Conservation (phyloP, 306 rosid genomes). For the Cicer cuneatum region DNA sequence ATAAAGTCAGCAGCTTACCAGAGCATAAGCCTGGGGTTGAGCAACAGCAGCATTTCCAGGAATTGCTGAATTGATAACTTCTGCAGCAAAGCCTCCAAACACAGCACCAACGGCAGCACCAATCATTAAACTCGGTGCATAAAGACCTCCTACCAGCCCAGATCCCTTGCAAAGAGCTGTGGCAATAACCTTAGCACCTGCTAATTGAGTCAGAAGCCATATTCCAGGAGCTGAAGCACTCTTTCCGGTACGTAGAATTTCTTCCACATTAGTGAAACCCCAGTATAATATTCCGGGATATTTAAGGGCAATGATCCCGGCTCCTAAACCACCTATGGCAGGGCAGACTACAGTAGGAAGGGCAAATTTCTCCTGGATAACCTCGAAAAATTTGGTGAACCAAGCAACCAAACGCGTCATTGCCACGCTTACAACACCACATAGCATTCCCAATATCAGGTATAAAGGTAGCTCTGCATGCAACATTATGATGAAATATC, state of each 20-base stretch:
- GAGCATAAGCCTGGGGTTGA: slow-evolving; percentile 97
- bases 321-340: slow-evolving; percentile 96
- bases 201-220: slow-evolving; percentile 89
- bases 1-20: slow-evolving; percentile 58
- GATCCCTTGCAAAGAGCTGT: slow-evolving; percentile 99
- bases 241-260: slow-evolving; percentile 92
- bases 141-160: slow-evolving; percentile 96
- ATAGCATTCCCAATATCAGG: slow-evolving; percentile 97
- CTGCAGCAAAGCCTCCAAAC: slow-evolving; percentile 95
- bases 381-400: slow-evolving; percentile 75
- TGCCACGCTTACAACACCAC: slow-evolving; percentile 93
- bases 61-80: slow-evolving; percentile 81
- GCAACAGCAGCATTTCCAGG: slow-evolving; percentile 99
- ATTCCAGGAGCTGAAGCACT: slow-evolving; percentile 97
- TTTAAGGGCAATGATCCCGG: slow-evolving; percentile 94
- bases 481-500: slow-evolving; percentile 49
- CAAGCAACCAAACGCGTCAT: slow-evolving; percentile 85
- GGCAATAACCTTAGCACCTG: slow-evolving; percentile 88
- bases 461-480: slow-evolving; percentile 90
- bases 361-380: slow-evolving; percentile 80
- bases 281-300: slow-evolving; percentile 98
- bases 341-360: slow-evolving; percentile 91
- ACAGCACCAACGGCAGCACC: slow-evolving; percentile 99
- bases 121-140: slow-evolving; percentile 99
- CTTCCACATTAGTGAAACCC: slow-evolving; percentile 99